Percentiles rank a stretch among this genome's conserved stretches.
Evolutionary conservation across 129 eudicot genomes (phyloP).

Genomic region (Pulicaria dysenterica): DNA sequence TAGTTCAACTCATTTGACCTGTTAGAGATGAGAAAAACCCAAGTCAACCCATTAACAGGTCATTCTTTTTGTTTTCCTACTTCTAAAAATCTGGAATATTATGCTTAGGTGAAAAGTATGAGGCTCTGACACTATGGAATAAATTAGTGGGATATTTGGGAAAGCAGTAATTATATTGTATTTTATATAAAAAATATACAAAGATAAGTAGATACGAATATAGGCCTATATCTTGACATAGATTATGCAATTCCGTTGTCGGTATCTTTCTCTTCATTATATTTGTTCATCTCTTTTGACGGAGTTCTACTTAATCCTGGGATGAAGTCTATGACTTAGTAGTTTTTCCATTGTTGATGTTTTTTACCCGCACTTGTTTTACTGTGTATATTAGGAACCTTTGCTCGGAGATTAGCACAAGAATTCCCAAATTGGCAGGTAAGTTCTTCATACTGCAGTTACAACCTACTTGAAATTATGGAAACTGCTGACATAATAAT

Average conservation of each 20-base stretch:
- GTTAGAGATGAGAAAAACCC: too few relatives aligned
- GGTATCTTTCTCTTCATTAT: too few relatives aligned
- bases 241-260: too few relatives aligned
- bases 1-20: too few relatives aligned
- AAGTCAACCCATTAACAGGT: too few relatives aligned
- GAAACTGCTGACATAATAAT: neutral
- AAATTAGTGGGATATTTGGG: constrained; percentile 13
- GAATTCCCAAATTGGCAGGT: constrained; percentile 98
- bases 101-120: neutral
- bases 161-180: neutral
- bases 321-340: constrained; percentile 13
- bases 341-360: constrained; percentile 18
- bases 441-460: constrained; percentile 17
- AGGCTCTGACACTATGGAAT: constrained; percentile 1
- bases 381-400: constrained; percentile 62
- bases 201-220: constrained; percentile 1
- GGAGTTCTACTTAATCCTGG: neutral
- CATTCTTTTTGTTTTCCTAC: neutral
- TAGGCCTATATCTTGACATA: neutral
- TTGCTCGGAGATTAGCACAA: constrained; percentile 86
- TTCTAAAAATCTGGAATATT: neutral
- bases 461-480: neutral
- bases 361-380: neutral
- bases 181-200: neutral
- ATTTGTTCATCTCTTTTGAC: neutral